Conservation (phyloP, 2,329 filamentous ascomycete species). For the Penicillium sp. region DNA sequence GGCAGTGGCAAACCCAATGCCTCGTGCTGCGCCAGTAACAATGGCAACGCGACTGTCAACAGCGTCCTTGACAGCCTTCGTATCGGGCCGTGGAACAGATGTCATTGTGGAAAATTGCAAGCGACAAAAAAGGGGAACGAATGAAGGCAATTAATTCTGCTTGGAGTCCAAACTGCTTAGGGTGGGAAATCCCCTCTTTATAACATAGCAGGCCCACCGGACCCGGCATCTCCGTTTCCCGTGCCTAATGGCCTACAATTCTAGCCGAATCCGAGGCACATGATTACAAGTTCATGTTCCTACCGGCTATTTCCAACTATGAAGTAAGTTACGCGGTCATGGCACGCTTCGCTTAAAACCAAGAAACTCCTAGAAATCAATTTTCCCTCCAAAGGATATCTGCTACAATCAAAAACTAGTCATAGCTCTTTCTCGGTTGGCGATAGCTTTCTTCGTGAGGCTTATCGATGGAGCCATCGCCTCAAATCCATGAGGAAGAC, state of each 20-base stretch:
- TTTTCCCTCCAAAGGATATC: background rate
- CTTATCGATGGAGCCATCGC: conserved; percentile 10
- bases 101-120: background rate
- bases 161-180: background rate
- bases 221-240: background rate
- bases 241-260: background rate
- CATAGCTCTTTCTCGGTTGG: conserved; percentile 16
- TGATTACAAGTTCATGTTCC: background rate
- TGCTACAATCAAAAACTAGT: conserved; percentile 8
- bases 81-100: conserved; percentile 6
- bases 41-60: conserved; percentile 12
- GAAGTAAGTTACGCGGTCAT: background rate
- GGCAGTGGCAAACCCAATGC: conserved; percentile 21
- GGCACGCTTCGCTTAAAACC: background rate
- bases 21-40: conserved; percentile 23
- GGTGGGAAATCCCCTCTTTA: background rate
- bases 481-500: conserved; percentile 46
- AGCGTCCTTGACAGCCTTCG: background rate
- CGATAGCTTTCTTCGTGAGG: conserved; percentile 11
- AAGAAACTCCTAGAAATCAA: background rate
- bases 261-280: background rate
- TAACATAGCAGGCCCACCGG: background rate
- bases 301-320: background rate
- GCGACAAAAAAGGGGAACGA: background rate
- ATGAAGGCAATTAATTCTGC: background rate